Evolutionary conservation across 2,329 filamentous ascomycete genomes (phyloP).

Genomic region (Trichoderma afroharzianum): DNA sequence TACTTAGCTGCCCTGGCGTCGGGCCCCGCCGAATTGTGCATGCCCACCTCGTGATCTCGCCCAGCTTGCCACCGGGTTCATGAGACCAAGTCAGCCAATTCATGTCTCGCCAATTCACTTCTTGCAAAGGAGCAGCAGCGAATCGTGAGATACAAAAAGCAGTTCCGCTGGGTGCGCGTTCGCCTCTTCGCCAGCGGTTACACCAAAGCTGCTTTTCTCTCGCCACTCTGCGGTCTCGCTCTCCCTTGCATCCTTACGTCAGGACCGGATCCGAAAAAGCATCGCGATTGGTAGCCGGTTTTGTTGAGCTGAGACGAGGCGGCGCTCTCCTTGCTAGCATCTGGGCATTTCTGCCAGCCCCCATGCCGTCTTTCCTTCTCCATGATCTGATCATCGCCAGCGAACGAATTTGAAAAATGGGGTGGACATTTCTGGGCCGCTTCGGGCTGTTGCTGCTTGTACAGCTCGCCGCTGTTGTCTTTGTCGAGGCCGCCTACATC

Average conservation of each 20-base stretch:
- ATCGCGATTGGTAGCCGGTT: not conserved
- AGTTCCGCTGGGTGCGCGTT: not conserved
- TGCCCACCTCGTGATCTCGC: conserved; percentile 17
- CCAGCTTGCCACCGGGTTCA: conserved; percentile 1
- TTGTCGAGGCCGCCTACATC: not conserved
- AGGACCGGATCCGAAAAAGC: not conserved
- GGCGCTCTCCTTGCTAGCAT: not conserved
- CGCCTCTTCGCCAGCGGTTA: not conserved
- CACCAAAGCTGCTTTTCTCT: not conserved
- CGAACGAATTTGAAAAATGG: conserved; percentile 6
- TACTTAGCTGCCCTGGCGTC: not conserved
- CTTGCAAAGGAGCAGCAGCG: not conserved
- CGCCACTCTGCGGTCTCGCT: not conserved
- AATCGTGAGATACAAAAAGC: not conserved
- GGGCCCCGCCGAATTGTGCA: conserved; percentile 13
- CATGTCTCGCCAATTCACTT: not conserved
- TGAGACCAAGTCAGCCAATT: conserved; percentile 9
- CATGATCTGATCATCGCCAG: conserved; percentile 3
- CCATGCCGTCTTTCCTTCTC: not conserved
- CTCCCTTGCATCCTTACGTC: conserved; percentile 3
- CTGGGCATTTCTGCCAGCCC: not conserved
- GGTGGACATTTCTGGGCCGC: not conserved
- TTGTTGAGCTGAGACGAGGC: not conserved
- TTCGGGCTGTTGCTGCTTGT: conserved; percentile 9
- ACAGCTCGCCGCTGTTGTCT: not conserved